Percentiles rank a stretch among this genome's conserved stretches.
Conservation (phyloP, 345 rosid species). For the Eucalyptus rudis region DNA sequence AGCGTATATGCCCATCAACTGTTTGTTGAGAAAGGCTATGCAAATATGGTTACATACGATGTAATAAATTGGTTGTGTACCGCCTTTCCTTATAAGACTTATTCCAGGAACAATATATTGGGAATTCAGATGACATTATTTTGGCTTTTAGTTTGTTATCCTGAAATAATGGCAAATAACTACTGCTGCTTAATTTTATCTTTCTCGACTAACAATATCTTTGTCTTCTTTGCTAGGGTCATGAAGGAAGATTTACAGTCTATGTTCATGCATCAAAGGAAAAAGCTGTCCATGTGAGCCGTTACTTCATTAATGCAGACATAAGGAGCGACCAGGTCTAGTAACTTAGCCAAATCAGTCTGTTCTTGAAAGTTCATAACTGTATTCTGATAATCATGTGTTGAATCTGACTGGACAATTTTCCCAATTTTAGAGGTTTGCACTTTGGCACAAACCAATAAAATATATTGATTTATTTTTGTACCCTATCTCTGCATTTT, state of each 20-base stretch:
- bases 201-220: not conserved
- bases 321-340: constrained; percentile 59
- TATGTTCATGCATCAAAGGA: constrained; percentile 74
- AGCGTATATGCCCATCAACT: not conserved
- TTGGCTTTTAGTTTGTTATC: not conserved
- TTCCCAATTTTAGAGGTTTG: not conserved
- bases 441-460: not conserved
- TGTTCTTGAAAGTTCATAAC: not conserved
- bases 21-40: not conserved
- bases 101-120: not conserved
- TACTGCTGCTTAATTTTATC: not conserved
- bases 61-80: not conserved
- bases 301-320: constrained; percentile 59
- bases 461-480: not conserved
- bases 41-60: not conserved
- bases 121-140: not conserved
- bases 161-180: not conserved
- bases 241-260: constrained; percentile 65
- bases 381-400: not conserved
- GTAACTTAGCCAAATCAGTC: not conserved
- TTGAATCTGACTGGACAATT: not conserved
- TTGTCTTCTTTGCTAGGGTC: constrained; percentile 36
- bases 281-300: constrained; percentile 66
- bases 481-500: not conserved
- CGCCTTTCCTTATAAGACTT: not conserved